These are phyloP conservation scores for Sodiomyces alkalinus DNA, from an alignment of 2,329 filamentous ascomycete genomes.

Conservation along the genomic window DNA sequence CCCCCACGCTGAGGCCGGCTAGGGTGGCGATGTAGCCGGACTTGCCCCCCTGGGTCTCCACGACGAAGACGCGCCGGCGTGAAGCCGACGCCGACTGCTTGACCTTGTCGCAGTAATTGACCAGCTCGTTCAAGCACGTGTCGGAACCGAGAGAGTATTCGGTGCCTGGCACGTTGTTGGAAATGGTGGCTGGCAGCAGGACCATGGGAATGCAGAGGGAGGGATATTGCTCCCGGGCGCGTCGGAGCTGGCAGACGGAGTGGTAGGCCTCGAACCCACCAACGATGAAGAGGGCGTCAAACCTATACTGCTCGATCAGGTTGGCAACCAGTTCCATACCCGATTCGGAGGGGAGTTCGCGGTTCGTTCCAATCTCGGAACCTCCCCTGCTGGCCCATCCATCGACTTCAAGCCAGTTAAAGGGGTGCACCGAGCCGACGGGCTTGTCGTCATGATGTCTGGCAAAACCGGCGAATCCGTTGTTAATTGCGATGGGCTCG, in stretches of 20 bases:
- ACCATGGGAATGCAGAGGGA: conserved; percentile 87
- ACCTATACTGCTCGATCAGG: conserved; percentile 72
- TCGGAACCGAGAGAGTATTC: conserved; percentile 96
- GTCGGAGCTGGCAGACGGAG: conserved; percentile 71
- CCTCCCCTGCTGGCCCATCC: conserved; percentile 92
- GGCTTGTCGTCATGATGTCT: conserved; percentile 80
- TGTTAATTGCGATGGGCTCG: conserved; percentile 82
- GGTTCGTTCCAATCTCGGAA: conserved; percentile 95
- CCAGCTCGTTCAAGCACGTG: conserved; percentile 88
- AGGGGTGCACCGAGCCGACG: conserved; percentile 65
- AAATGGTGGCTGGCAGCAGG: conserved; percentile 89
- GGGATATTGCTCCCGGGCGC: conserved; percentile 62
- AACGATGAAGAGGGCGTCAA: conserved; percentile 82
- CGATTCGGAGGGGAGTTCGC: conserved; percentile 71
- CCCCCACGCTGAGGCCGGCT: conserved; percentile 81
- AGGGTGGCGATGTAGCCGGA: conserved; percentile 90
- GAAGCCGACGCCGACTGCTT: conserved; percentile 93
- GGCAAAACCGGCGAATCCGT: conserved; percentile 87
- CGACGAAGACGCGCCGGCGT: conserved; percentile 86
- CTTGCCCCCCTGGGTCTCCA: conserved; percentile 91
- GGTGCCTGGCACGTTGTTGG: conserved; percentile 94
- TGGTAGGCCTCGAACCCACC: conserved; percentile 97
- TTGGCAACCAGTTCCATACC: conserved; percentile 72
- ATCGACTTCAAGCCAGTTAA: conserved; percentile 89
- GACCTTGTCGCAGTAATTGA: conserved; percentile 93